Conservation (phyloP, 495 filamentous ascomycete species). For the Penicillium samsonianum region DNA sequence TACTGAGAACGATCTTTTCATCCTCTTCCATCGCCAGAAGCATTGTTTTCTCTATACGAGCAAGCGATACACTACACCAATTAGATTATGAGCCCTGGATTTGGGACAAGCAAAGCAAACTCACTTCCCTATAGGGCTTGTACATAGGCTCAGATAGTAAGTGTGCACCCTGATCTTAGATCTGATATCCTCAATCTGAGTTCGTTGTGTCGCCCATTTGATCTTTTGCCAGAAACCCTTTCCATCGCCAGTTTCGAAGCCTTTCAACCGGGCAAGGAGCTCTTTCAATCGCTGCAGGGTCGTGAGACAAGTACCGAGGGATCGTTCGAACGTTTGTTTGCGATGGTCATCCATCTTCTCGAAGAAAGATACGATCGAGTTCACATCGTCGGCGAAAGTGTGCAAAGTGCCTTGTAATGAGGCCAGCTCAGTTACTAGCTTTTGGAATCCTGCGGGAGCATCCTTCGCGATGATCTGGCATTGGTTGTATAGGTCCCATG, state of each 20-base stretch:
- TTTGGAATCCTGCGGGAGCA: conserved; percentile 40
- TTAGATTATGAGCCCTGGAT: conserved; percentile 1
- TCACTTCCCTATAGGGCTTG: conserved; percentile 41
- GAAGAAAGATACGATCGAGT: conserved; percentile 31
- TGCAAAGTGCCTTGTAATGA: conserved; percentile 36
- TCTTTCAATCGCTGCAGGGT: conserved; percentile 33
- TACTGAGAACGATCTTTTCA: conserved; percentile 9
- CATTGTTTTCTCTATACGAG: conserved; percentile 31
- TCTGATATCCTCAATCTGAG: conserved; percentile 37
- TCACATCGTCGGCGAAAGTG: conserved; percentile 32
- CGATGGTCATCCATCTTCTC: conserved; percentile 30
- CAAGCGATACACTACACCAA: conserved; percentile 28
- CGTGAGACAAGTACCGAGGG: conserved; percentile 28
- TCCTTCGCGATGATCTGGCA: conserved; percentile 36
- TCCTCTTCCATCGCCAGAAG: conserved; percentile 31
- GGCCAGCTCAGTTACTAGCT: conserved; percentile 38
- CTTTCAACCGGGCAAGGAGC: conserved; percentile 30
- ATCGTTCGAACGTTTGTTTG: conserved; percentile 32
- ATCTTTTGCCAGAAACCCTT: conserved; percentile 38
- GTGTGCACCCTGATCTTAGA: conserved; percentile 40
- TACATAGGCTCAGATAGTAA: conserved; percentile 39
- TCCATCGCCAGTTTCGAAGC: conserved; percentile 32
- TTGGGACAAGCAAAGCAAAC: conserved; percentile 7
- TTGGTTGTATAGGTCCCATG: conserved; percentile 40
- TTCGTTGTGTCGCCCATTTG: conserved; percentile 37